Percentiles rank a stretch among this genome's conserved stretches.
phyloP scores from a whole-genome alignment of 352 stramenopile genomes.

The Phytophthora cactorum region DNA sequence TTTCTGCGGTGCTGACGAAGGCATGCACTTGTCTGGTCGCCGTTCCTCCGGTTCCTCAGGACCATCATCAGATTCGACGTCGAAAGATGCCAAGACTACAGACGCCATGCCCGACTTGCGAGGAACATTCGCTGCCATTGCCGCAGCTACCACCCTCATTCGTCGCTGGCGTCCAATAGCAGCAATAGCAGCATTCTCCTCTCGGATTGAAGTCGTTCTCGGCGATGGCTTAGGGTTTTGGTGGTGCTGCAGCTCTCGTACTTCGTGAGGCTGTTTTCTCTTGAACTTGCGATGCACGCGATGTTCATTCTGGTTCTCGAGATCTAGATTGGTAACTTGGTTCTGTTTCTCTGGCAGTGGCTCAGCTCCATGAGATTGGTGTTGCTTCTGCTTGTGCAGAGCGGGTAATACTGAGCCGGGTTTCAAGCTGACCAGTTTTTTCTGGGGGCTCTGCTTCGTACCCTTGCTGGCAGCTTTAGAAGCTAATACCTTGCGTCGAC shows the following conservation, averaged over 20 bases:
- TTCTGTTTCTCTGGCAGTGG: not conserved
- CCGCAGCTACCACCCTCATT: constrained; percentile 26
- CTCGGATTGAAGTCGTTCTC: constrained; percentile 5
- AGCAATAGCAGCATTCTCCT: constrained; percentile 31
- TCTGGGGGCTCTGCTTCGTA: constrained; percentile 9
- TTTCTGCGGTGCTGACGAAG: constrained; percentile 8
- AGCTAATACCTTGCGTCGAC: not conserved
- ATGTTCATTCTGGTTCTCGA: not conserved
- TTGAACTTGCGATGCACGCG: not conserved
- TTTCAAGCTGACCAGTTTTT: constrained; percentile 3
- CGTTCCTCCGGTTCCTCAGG: constrained; percentile 4
- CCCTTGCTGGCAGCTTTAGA: constrained; percentile 1
- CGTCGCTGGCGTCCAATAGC: constrained; percentile 25
- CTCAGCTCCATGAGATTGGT: not conserved
- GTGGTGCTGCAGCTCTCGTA: not conserved
- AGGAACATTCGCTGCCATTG: constrained; percentile 18
- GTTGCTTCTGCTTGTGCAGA: not conserved
- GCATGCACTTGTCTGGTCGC: not conserved
- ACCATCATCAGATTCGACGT: constrained; percentile 14
- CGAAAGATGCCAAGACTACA: constrained; percentile 28
- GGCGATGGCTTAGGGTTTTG: constrained; percentile 9
- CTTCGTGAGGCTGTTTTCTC: not conserved
- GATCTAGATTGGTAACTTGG: not conserved
- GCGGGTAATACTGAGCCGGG: not conserved
- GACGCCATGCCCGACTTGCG: constrained; percentile 13